Evolutionary conservation across 2,329 filamentous ascomycete species (phyloP), one percentile per base, ranked within the genome.

Genomic region (Nemania bipapillata): DNA sequence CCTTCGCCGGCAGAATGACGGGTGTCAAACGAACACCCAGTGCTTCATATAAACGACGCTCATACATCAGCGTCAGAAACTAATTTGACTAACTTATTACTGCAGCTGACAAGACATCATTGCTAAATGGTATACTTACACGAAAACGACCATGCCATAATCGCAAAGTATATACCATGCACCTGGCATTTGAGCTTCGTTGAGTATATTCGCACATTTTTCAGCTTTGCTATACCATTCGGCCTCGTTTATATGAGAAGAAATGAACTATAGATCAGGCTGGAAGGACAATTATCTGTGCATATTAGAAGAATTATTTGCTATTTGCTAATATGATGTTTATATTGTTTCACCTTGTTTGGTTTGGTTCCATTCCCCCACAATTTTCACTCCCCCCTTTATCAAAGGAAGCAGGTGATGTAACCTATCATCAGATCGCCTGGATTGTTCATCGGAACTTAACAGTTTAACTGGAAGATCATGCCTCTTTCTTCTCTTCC

Each of bases 361-460:
- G 15, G 50, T 66, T 70, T 66, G 30, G 61, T 70, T 65, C 58
- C 37, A 53, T 58, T 28, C 54, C 57, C 40, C 54, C 64, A 52
- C 61, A 37, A 37, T 55, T 58, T 24, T 57, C 54, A 47, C 17
- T 45, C 9, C 28, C 37, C 30, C 35, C 37, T 22, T 55, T 28
- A 26, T 28, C 53, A 66, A 50, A 47, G 24, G 50, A 32, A 28
- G 35, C 40, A 26, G 28, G 52, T 15, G 53, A 69, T 20, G 45
- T 40, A 65, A 53, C 42, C 28, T 26, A 49, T 61, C 45, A 40
- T 20, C 30, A 50, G 20, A 54, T 68, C n/a, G 50, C 35, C 52
- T 32, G 1, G 24, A 24, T 50, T 58, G 35, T 26, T 30, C 47
- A 20, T 37, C 26, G 9, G 32, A 32, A 45, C 20, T 35, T 35